phyloP scores from a whole-genome alignment of 495 filamentous ascomycete genomes.

The Cudoniella acicularis region DNA sequence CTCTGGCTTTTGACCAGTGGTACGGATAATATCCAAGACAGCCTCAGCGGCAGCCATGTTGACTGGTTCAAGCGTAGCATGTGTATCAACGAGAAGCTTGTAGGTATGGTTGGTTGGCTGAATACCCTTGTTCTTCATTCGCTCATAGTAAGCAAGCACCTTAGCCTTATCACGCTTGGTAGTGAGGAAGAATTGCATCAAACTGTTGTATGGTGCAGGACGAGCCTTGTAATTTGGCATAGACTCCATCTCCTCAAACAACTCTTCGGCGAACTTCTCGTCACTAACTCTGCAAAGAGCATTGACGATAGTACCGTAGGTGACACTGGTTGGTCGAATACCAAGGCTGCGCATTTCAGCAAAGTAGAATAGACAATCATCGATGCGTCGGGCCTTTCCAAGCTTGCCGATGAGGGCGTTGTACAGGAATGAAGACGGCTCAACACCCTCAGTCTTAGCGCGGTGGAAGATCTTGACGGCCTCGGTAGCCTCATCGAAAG shows the following conservation, averaged over 20 bases:
- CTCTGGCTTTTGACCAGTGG: conserved; percentile 71
- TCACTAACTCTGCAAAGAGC: conserved; percentile 95
- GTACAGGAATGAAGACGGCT: conserved; percentile 95
- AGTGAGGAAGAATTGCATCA: conserved; percentile 98
- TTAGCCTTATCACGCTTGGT: conserved; percentile 94
- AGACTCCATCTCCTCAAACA: conserved; percentile 98
- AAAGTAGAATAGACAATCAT: conserved; percentile 97
- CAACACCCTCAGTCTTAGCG: conserved; percentile 88
- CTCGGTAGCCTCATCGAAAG: conserved; percentile 94
- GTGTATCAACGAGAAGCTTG: conserved; percentile 94
- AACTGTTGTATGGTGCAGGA: conserved; percentile 93
- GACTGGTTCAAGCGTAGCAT: conserved; percentile 89
- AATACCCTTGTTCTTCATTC: conserved; percentile 85
- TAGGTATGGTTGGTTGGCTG: conserved; percentile 92
- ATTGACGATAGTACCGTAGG: conserved; percentile 97
- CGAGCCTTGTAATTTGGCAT: conserved; percentile 99
- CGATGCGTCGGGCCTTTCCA: conserved; percentile 93
- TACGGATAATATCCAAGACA: conserved; percentile 74
- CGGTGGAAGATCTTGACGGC: conserved; percentile 95
- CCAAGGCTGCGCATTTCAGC: conserved; percentile 90
- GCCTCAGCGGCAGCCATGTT: conserved; percentile 88
- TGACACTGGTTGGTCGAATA: conserved; percentile 94
- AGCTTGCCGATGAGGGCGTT: conserved; percentile 98
- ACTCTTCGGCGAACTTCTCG: conserved; percentile 93
- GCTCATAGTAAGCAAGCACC: conserved; percentile 92